phyloP scores from a whole-genome alignment of 106 monocot genomes.

The Dactylorhiza incarnata region DNA sequence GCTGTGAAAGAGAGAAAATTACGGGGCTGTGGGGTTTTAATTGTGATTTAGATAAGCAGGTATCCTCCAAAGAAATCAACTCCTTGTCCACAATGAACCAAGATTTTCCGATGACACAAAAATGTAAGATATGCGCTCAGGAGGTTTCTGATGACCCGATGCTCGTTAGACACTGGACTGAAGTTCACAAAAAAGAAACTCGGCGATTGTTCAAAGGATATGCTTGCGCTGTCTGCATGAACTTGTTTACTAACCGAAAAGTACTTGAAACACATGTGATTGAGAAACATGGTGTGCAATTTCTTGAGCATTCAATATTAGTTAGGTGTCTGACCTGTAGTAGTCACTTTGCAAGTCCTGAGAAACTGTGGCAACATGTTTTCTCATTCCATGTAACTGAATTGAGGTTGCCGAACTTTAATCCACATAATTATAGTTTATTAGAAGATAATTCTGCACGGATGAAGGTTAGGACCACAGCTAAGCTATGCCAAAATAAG shows the following conservation, averaged over 20 bases:
- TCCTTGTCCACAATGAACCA: conserved; percentile 1
- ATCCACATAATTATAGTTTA: conserved; percentile 4
- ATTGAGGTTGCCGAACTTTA: conserved; percentile 30
- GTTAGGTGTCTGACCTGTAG: conserved; percentile 75
- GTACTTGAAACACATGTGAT: conserved; percentile 67
- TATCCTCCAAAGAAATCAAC: conserved; percentile 17
- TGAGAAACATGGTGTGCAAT: conserved; percentile 74
- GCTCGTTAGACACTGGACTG: conserved; percentile 64
- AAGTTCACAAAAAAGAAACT: conserved; percentile 86
- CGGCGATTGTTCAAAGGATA: conserved; percentile 81
- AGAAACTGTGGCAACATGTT: conserved; percentile 78
- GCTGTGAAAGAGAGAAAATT: conserved; percentile 73
- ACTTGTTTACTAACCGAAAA: conserved; percentile 74
- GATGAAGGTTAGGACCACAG: conserved; percentile 9
- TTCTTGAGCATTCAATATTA: conserved; percentile 57
- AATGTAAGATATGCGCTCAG: conserved; percentile 70
- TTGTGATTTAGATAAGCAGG: conserved; percentile 14
- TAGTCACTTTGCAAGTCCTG: conserved; percentile 50
- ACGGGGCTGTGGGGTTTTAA: conserved; percentile 49
- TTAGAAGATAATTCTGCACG: conserved; percentile 17
- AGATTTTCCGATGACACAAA: conserved; percentile 18
- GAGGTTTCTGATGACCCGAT: conserved; percentile 49
- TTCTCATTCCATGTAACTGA: conserved; percentile 58
- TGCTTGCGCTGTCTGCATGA: conserved; percentile 77
- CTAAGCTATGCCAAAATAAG: conserved; percentile 14